phyloP scores from a whole-genome alignment of 768 basidiomycete species.

The Lyophyllum decastes region DNA sequence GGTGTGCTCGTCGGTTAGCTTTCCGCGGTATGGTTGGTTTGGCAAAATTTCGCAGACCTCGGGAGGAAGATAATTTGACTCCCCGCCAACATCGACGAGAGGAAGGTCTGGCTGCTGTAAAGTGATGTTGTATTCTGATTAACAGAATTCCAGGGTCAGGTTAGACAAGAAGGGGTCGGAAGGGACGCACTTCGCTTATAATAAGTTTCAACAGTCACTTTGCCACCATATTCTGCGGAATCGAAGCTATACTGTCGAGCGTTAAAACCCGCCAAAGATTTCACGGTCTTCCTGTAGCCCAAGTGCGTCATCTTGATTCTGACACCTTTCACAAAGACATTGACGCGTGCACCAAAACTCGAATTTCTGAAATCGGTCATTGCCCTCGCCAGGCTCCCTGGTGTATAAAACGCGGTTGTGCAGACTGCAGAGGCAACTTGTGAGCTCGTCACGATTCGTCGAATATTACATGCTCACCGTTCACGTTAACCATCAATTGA shows the following conservation, averaged over 20 bases:
- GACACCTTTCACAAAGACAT: constrained; percentile 66
- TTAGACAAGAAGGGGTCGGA: constrained; percentile 29
- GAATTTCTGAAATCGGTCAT: constrained; percentile 53
- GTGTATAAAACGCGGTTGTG: constrained; percentile 61
- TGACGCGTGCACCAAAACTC: constrained; percentile 59
- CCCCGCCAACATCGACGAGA: constrained; percentile 59
- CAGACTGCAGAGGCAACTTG: constrained; percentile 35
- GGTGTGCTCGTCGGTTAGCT: constrained; percentile 69
- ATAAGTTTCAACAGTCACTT: constrained; percentile 64
- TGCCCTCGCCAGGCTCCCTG: constrained; percentile 65
- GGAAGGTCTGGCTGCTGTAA: constrained; percentile 53
- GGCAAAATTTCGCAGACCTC: constrained; percentile 75
- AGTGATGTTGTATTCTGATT: constrained; percentile 60
- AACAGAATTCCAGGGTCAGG: neutral
- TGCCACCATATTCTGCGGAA: constrained; percentile 55
- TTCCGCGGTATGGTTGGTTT: constrained; percentile 71
- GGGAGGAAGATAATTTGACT: constrained; percentile 55
- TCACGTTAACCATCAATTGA: constrained; percentile 65
- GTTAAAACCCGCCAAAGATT: constrained; percentile 48
- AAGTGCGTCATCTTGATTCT: constrained; percentile 69
- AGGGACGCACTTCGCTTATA: constrained; percentile 62
- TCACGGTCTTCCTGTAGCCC: constrained; percentile 75
- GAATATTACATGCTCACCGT: constrained; percentile 42
- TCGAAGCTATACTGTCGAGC: constrained; percentile 54
- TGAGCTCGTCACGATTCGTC: neutral